A percentile compares a stretch with the other conserved stretches of the same genome.
Evolutionary conservation across 805 yeast species (phyloP).

Genomic region (Saturnispora sanitii): DNA sequence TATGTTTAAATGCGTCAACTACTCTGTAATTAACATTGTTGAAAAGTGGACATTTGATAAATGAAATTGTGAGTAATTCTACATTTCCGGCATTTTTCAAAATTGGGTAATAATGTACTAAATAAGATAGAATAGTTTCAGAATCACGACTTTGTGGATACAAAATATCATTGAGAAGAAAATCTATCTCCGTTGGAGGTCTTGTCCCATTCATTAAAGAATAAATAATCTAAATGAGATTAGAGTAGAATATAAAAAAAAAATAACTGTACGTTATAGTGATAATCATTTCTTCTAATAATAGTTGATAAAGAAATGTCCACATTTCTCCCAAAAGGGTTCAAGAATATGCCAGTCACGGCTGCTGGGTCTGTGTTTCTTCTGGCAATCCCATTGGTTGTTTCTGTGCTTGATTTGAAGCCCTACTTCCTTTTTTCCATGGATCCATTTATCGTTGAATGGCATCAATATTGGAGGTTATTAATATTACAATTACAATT

Average conservation of each 20-base stretch:
- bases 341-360: constrained; percentile 31
- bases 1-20: constrained; percentile 39
- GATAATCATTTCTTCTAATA: neutral
- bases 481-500: constrained; percentile 41
- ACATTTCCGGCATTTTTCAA: constrained; percentile 39
- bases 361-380: constrained; percentile 27
- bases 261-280: neutral
- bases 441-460: constrained; percentile 45
- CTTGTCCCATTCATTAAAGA: neutral
- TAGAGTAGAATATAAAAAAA: neutral
- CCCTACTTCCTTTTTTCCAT: constrained; percentile 33
- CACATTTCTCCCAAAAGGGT: constrained; percentile 26
- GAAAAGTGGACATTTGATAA: constrained; percentile 34
- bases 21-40: constrained; percentile 22
- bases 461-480: constrained; percentile 50
- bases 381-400: constrained; percentile 31
- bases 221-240: neutral
- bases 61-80: constrained; percentile 33
- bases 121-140: constrained; percentile 32
- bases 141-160: constrained; percentile 30
- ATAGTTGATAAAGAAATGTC: constrained; percentile 15
- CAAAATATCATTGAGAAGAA: constrained; percentile 34
- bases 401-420: constrained; percentile 37
- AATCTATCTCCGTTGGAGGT: constrained; percentile 36
- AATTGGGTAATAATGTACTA: constrained; percentile 42